Base-by-base conservation (phyloP, 169 alveolate species). In the Cryptosporidium tyzzeri region DNA sequence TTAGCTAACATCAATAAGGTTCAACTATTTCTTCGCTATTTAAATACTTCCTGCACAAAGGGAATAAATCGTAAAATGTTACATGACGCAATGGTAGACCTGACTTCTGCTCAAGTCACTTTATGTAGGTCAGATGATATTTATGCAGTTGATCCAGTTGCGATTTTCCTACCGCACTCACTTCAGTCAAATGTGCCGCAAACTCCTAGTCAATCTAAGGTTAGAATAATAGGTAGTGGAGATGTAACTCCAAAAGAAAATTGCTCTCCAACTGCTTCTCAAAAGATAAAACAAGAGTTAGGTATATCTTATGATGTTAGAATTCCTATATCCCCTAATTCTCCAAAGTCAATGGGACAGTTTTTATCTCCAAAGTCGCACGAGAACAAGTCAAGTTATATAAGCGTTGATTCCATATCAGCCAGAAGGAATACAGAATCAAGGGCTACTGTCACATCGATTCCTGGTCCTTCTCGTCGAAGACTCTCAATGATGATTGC, bases 401-500 rank as follows among this genome's bases (percentile, higher is more conserved):
- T 53, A 2, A 45, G 58, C 50, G 3, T 35, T 33, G 86, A 73
- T 26, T 44, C 74, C 16, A 45, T 18, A 1, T 44, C 69, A 14
- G 53, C 68, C 8, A 59, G 89, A 44, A 59, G 89, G 21, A 80
- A 80, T 39, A 80, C 89, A n/a, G 89, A 80, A 62, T 80, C 89
- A 18, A 80, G 75, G 21, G 75, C 67, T 5, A 65, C 80, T 33
- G 62, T 39, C 39, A 37, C 44, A n/a, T 2, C 75, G 2, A 59
- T 80, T 62, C 89, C 89, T 62, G 89, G 89, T 18, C 89, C 89
- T 41, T 80, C 89, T 44, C 89, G 89, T 29, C 89, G 89, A 59
- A 80, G 89, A 65, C 75, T 80, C n/a, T 80, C 89, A 18, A 80
- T 80, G 89, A 80, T 80, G 89, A 80, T 80, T 62, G 89, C 89